These are phyloP conservation scores for Candida sojae DNA, from an alignment of 1,139 yeast genomes.

Conservation along the genomic window DNA sequence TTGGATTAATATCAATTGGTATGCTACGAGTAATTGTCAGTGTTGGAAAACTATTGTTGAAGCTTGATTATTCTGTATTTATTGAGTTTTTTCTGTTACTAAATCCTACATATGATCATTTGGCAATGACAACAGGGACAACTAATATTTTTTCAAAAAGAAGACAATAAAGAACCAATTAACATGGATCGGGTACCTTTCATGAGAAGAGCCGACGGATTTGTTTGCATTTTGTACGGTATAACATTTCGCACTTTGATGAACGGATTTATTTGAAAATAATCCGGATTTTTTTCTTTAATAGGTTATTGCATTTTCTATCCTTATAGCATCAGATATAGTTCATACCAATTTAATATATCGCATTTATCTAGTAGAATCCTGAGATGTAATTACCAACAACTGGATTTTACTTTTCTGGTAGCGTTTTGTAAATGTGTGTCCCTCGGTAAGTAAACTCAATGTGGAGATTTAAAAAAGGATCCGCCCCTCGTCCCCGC, in stretches of 20 bases:
- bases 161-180: not conserved
- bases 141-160: not conserved
- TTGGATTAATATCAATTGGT: slow-evolving; percentile 1
- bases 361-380: too few relatives aligned
- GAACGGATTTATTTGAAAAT: not conserved
- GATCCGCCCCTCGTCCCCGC: not conserved
- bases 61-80: not conserved
- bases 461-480: not conserved
- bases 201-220: too few relatives aligned
- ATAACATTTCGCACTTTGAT: not conserved
- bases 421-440: not conserved
- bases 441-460: not conserved
- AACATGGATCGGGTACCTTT: too few relatives aligned
- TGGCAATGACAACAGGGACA: not conserved
- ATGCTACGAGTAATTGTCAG: not conserved
- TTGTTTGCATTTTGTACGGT: not conserved
- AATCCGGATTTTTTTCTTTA: not conserved
- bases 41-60: not conserved
- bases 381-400: too few relatives aligned
- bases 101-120: not conserved
- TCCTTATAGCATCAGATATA: too few relatives aligned
- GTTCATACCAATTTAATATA: too few relatives aligned
- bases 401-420: too few relatives aligned
- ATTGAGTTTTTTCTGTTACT: not conserved
- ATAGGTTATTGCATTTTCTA: not conserved